These are phyloP conservation scores for Gossypium schwendimanii DNA, from an alignment of 441 rosid genomes.

Conservation along the genomic window DNA sequence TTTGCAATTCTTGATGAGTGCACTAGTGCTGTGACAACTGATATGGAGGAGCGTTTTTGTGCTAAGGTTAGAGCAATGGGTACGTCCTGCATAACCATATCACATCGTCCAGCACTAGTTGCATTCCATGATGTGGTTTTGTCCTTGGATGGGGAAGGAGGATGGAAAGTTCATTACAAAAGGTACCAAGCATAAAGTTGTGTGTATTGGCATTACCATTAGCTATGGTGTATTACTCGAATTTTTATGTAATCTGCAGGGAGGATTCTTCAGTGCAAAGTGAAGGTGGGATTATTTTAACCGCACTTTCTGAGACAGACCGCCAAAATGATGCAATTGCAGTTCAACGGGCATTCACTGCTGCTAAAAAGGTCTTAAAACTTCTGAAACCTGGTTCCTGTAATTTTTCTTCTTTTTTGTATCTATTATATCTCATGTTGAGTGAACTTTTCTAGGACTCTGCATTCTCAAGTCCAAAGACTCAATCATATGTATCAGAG, in stretches of 20 bases:
- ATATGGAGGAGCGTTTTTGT: conserved; percentile 98
- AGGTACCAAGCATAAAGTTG: conserved; percentile 42
- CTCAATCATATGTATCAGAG: conserved; percentile 57
- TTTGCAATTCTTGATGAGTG: conserved; percentile 99
- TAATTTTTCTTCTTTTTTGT: background rate
- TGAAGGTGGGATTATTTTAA: conserved; percentile 37
- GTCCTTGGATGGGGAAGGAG: conserved; percentile 98
- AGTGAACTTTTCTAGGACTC: conserved; percentile 44
- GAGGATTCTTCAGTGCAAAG: conserved; percentile 44
- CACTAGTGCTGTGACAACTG: conserved; percentile 99
- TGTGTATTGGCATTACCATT: conserved; percentile 9
- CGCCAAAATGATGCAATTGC: conserved; percentile 84
- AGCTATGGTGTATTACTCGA: conserved; percentile 10
- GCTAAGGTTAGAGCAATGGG: conserved; percentile 98
- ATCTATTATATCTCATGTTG: conserved; percentile 4
- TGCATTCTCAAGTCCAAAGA: conserved; percentile 44
- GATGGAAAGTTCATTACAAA: conserved; percentile 78
- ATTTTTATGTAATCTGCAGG: conserved; percentile 41
- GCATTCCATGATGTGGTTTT: conserved; percentile 96
- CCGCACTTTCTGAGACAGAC: conserved; percentile 43
- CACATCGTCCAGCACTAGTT: conserved; percentile 97
- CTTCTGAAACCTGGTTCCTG: conserved; percentile 4
- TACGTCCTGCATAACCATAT: conserved; percentile 98
- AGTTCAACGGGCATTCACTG: conserved; percentile 87
- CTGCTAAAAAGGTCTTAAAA: conserved; percentile 51